phyloP scores from a whole-genome alignment of 345 rosid genomes.

The Clarkia xantiana region DNA sequence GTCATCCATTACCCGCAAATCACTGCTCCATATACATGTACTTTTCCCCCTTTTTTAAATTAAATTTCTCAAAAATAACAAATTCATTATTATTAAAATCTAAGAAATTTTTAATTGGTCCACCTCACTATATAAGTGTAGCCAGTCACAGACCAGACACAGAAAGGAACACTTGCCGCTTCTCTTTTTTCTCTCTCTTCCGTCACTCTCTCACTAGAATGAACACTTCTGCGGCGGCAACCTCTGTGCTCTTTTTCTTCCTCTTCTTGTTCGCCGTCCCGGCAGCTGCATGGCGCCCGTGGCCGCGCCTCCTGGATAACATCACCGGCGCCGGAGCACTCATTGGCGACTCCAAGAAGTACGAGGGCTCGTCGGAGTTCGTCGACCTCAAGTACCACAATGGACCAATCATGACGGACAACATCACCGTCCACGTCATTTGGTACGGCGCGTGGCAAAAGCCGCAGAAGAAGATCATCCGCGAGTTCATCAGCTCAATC shows the following conservation, averaged over 20 bases:
- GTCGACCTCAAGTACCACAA: constrained; percentile 78
- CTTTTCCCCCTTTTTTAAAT: too few species aligned
- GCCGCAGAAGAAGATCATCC: constrained; percentile 67
- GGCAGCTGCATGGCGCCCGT: constrained; percentile 53
- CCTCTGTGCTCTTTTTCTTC: constrained; percentile 17
- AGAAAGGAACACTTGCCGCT: too few species aligned
- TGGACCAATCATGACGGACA: constrained; percentile 86
- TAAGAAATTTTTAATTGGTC: too few species aligned
- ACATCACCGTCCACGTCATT: constrained; percentile 74
- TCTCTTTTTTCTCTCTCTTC: background rate
- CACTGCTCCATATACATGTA: constrained; percentile 17
- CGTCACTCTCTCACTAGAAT: background rate
- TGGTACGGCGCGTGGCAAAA: constrained; percentile 87
- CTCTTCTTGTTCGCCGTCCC: constrained; percentile 9
- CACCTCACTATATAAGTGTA: too few species aligned
- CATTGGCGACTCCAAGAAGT: constrained; percentile 52
- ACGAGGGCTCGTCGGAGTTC: constrained; percentile 89
- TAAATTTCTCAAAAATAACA: too few species aligned
- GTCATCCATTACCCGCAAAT: constrained; percentile 56
- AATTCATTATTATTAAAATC: too few species aligned
- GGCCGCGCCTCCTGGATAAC: constrained; percentile 25
- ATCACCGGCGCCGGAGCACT: constrained; percentile 39
- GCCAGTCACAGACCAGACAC: too few species aligned
- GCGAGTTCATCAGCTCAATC: constrained; percentile 74
- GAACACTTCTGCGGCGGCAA: constrained; percentile 14